Percentiles rank a stretch among this genome's conserved stretches.
These are phyloP conservation scores for Curvularia hawaiiensis DNA, from an alignment of 2,329 filamentous ascomycete species.

Conservation along the genomic window DNA sequence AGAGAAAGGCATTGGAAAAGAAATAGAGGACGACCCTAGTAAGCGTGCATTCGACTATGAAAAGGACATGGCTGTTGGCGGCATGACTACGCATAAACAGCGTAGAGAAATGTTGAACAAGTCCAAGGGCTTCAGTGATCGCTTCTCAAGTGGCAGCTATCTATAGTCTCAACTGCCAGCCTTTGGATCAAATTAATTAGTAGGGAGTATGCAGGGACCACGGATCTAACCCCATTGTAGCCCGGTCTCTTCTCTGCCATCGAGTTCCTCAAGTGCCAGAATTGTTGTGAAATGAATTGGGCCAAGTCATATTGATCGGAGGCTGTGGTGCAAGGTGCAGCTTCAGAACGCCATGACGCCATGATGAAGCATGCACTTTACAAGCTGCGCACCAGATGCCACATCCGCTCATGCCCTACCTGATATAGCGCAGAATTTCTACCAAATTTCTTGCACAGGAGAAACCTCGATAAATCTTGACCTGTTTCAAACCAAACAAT, in stretches of 20 bases:
- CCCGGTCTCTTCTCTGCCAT: too few relatives aligned
- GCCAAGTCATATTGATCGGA: not conserved
- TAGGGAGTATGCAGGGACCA: not conserved
- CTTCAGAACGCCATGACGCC: not conserved
- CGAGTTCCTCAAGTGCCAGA: not conserved
- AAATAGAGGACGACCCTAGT: constrained; percentile 86
- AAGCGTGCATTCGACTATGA: constrained; percentile 86
- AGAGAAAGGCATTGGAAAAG: constrained; percentile 58
- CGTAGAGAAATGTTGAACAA: constrained; percentile 78
- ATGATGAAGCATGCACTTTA: not conserved
- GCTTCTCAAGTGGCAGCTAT: constrained; percentile 76
- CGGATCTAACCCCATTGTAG: not conserved
- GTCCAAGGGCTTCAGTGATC: constrained; percentile 78
- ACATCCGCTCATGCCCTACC: not conserved
- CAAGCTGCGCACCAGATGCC: not conserved
- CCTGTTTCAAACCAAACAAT: not conserved
- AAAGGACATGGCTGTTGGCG: constrained; percentile 86
- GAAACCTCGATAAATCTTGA: too few relatives aligned
- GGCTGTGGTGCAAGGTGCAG: not conserved
- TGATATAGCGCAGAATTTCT: not conserved
- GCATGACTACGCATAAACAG: constrained; percentile 73
- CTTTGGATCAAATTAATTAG: not conserved
- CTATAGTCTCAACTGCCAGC: constrained; percentile 44
- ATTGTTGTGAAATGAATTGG: not conserved
- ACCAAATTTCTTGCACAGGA: not conserved